These are phyloP conservation scores for Malania oleifera DNA, from an alignment of 164 flowering plant genomes.

Conservation along the genomic window DNA sequence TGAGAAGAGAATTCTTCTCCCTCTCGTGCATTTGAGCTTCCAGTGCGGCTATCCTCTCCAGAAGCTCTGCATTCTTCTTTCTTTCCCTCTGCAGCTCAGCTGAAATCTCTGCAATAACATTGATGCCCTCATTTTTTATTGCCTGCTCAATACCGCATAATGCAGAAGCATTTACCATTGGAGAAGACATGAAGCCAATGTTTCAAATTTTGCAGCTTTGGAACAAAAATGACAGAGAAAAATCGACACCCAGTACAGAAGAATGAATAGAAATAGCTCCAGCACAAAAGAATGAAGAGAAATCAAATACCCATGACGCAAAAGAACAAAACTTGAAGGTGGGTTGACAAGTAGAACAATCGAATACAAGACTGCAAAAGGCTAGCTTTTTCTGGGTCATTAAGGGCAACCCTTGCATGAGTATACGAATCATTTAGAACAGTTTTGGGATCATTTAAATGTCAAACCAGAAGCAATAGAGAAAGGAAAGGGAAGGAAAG, in stretches of 20 bases:
- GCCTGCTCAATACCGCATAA: constrained; percentile 28
- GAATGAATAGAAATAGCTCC: background rate
- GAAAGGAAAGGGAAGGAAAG: no score
- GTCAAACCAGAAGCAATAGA: no score
- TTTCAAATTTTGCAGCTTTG: constrained; percentile 4
- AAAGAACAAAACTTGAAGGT: background rate
- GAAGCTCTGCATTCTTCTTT: constrained; percentile 43
- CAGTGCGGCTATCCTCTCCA: constrained; percentile 43
- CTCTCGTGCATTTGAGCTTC: constrained; percentile 43
- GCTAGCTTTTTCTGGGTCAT: no score
- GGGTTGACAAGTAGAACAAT: background rate
- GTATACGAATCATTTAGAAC: no score
- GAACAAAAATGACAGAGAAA: background rate
- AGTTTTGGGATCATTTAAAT: no score
- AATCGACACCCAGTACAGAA: background rate
- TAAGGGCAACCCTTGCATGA: no score
- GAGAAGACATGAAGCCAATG: background rate
- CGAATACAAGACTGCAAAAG: background rate
- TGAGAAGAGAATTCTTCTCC: constrained; percentile 16
- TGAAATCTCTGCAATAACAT: constrained; percentile 32
- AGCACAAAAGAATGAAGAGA: background rate
- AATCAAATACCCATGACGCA: constrained; percentile 2
- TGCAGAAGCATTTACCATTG: constrained; percentile 39
- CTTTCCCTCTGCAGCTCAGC: constrained; percentile 48
- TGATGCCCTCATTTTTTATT: constrained; percentile 20